phyloP scores from a whole-genome alignment of 306 rosid species.

The Sicyos baderoa region DNA sequence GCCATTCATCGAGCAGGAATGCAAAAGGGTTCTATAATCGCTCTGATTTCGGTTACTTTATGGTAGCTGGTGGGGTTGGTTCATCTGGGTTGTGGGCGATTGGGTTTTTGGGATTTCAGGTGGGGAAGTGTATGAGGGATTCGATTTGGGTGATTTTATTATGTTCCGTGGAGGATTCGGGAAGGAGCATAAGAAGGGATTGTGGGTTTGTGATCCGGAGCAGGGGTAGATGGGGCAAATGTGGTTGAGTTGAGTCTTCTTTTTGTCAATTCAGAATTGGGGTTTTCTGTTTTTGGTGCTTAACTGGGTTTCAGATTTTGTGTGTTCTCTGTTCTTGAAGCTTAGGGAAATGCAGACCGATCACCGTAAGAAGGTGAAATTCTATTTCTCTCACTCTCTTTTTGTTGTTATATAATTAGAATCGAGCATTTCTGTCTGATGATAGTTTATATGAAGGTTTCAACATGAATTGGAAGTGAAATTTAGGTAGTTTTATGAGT shows the following conservation, averaged over 20 bases:
- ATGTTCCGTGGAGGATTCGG: constrained; percentile 46
- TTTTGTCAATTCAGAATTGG: constrained; percentile 19
- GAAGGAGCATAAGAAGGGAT: constrained; percentile 49
- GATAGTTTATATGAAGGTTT: no score
- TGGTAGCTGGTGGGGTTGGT: constrained; percentile 35
- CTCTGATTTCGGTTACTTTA: constrained; percentile 34
- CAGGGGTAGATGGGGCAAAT: constrained; percentile 93
- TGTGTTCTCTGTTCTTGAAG: constrained; percentile 23
- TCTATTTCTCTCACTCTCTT: not conserved
- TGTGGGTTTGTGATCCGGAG: constrained; percentile 75
- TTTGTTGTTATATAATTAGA: not conserved
- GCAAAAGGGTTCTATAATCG: constrained; percentile 22
- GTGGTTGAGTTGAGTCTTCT: constrained; percentile 40
- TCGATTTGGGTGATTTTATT: constrained; percentile 40
- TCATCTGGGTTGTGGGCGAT: constrained; percentile 24
- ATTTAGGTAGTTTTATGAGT: not conserved
- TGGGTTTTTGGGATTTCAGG: constrained; percentile 31
- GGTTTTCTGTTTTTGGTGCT: constrained; percentile 31
- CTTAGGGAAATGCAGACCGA: constrained; percentile 63
- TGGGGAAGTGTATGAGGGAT: constrained; percentile 61
- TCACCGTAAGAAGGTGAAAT: constrained; percentile 69
- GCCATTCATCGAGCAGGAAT: constrained; percentile 27
- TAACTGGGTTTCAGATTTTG: constrained; percentile 22
- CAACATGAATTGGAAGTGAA: not conserved
- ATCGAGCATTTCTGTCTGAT: no score